Evolutionary conservation across 768 basidiomycete species (phyloP).

Genomic region (Coprinopsis cinerea): DNA sequence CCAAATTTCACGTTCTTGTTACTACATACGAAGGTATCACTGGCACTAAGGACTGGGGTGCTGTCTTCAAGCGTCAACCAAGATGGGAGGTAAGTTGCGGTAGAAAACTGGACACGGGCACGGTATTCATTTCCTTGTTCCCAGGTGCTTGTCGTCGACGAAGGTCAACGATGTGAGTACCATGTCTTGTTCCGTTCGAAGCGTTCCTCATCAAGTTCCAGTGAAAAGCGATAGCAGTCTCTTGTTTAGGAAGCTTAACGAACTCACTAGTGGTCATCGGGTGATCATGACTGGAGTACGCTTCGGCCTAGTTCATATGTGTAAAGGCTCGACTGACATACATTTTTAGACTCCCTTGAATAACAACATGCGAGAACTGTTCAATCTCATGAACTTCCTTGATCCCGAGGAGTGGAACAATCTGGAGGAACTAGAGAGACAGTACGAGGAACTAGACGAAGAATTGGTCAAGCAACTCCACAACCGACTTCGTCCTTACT

Average conservation of each 20-base stretch:
- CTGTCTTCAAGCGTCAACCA: constrained; percentile 74
- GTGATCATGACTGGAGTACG: constrained; percentile 85
- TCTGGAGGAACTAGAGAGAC: constrained; percentile 63
- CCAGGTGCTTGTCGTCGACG: constrained; percentile 80
- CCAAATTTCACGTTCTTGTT: constrained; percentile 84
- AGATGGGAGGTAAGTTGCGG: constrained; percentile 69
- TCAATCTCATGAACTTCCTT: constrained; percentile 96
- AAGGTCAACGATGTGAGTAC: constrained; percentile 80
- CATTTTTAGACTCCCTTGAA: constrained; percentile 77
- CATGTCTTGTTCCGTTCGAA: constrained; percentile 8
- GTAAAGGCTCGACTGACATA: constrained; percentile 7
- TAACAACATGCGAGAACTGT: constrained; percentile 94
- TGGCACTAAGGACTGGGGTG: constrained; percentile 57
- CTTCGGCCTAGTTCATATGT: constrained; percentile 3
- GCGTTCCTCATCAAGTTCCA: constrained; percentile 23
- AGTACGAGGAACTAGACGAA: constrained; percentile 68
- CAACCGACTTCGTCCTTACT: constrained; percentile 75
- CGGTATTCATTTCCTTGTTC: not conserved
- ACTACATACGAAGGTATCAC: constrained; percentile 90
- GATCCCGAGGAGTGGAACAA: constrained; percentile 74
- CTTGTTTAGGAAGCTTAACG: constrained; percentile 77
- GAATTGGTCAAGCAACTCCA: constrained; percentile 80
- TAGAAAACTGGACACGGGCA: not conserved
- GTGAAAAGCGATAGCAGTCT: constrained; percentile 81
- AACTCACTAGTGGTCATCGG: constrained; percentile 71